A percentile compares a stretch with the other conserved stretches of the same genome.
These are phyloP conservation scores for Zymoseptoria crescenta DNA, from an alignment of 2,329 filamentous ascomycete genomes.

Conservation along the genomic window DNA sequence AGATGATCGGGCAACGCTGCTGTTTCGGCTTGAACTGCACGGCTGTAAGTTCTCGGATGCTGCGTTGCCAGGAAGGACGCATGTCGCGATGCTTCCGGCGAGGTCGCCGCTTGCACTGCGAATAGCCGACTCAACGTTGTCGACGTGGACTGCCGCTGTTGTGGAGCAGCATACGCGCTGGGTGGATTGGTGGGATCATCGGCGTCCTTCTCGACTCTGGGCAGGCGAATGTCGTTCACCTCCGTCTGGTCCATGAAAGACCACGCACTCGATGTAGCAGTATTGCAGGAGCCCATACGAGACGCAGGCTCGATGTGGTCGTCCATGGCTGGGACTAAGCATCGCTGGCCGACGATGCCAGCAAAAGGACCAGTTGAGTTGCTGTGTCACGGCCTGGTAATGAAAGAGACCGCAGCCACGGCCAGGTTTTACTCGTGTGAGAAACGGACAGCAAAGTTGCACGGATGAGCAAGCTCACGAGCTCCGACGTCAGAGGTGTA, in stretches of 20 bases:
- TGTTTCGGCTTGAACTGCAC: slow-evolving; percentile 18
- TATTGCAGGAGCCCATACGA: not conserved
- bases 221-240: slow-evolving; percentile 22
- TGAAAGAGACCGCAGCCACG: not conserved
- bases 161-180: slow-evolving; percentile 24
- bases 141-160: slow-evolving; percentile 34
- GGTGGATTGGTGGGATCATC: slow-evolving; percentile 41
- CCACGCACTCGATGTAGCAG: not conserved
- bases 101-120: slow-evolving; percentile 14
- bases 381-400: not conserved
- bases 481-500: not conserved
- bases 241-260: not conserved
- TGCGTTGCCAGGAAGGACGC: slow-evolving; percentile 32
- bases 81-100: slow-evolving; percentile 33
- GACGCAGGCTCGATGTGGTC: not conserved
- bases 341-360: not conserved
- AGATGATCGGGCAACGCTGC: slow-evolving; percentile 43
- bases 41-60: slow-evolving; percentile 13
- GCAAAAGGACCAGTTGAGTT: not conserved
- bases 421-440: not conserved
- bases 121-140: slow-evolving; percentile 32
- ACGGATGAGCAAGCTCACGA: not conserved
- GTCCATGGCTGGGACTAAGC: not conserved
- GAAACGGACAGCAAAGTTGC: not conserved
- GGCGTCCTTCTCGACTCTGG: slow-evolving; percentile 40